Evolutionary conservation across 306 rosid genomes (phyloP).

Genomic region (Pterocarpus macrocarpus): DNA sequence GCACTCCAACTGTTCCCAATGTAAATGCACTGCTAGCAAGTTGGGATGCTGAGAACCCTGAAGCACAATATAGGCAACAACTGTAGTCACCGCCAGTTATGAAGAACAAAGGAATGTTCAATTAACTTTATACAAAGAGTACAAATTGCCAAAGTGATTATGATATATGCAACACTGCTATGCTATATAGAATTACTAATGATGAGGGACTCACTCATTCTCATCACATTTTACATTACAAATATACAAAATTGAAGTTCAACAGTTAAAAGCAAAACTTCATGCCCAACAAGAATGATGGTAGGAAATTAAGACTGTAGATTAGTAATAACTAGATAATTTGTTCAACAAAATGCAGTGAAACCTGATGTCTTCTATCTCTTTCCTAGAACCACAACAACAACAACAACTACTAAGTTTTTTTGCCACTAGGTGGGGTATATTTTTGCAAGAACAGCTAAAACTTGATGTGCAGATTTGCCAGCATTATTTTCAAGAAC

Average conservation of each 20-base stretch:
- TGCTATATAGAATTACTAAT: slow-evolving; percentile 3
- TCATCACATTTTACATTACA: neutral
- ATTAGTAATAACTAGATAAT: neutral
- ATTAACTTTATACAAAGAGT: neutral
- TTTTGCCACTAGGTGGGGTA: too few species aligned
- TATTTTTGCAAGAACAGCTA: too few species aligned
- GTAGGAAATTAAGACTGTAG: neutral
- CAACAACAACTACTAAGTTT: too few species aligned
- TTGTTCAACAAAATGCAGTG: neutral
- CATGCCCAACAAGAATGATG: neutral
- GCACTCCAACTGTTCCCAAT: slow-evolving; percentile 87
- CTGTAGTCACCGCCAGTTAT: neutral
- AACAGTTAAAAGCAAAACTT: neutral
- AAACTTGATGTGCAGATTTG: neutral
- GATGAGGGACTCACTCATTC: slow-evolving; percentile 22
- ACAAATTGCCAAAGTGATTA: slow-evolving; percentile 1
- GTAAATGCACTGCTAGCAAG: slow-evolving; percentile 81
- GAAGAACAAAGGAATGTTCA: neutral
- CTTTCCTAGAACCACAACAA: neutral
- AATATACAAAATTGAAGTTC: neutral
- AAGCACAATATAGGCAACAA: slow-evolving; percentile 42
- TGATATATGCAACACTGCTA: slow-evolving; percentile 10
- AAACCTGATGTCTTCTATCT: neutral
- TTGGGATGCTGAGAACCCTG: slow-evolving; percentile 76
- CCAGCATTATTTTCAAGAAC: neutral